Evolutionary conservation across 176 grass and related monocot species (phyloP), one percentile per base, ranked within the genome.

Genomic region (Triticum dicoccoides): DNA sequence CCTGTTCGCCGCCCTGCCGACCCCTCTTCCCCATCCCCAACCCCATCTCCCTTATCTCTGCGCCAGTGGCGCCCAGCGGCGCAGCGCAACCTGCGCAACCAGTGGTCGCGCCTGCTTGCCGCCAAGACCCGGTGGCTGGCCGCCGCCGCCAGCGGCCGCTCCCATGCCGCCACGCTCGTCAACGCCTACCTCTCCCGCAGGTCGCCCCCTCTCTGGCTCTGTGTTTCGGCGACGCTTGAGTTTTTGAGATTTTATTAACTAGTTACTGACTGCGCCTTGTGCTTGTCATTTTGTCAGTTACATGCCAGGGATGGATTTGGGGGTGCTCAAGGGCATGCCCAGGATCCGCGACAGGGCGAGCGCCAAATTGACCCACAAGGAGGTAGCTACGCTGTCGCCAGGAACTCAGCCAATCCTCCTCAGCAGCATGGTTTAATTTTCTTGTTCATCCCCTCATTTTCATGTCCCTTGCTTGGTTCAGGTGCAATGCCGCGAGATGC

Each of bases 51-150:
- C 13, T 89, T 81, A 3, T 88, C 90, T 23, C 82, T 89, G 32
- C 87, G 90, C 76, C 76, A 83, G 65, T 99, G 97, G 94, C 64
- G 90, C 54, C 72, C 84, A 29, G 90, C 84, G 59, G 92, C 90
- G n/a, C 94, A 87, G 84, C 89, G 90, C 23, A 98, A 94, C 82
- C 38, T 94, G 20, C 88, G 88, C 64, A 98, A 98, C 64, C 92
- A 96, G 76, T 98, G 91, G 93, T 91, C 92, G 29, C 88, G 85
- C 69, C 85, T 98, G 63, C 44, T 59, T 5, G 56, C 81, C 5
- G 65, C 84, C 58, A 94, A 92, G 87, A 47, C 71, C 15, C 76
- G 88, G 17, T 99, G 90, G 92, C 27, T 92, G 51, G 68, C 37
- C 15, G 88, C 92, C 11, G 64, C 71, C 20, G 69, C 76, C 27